phyloP scores from a whole-genome alignment of 352 stramenopile genomes.

The Thalassiosira mediterranea region DNA sequence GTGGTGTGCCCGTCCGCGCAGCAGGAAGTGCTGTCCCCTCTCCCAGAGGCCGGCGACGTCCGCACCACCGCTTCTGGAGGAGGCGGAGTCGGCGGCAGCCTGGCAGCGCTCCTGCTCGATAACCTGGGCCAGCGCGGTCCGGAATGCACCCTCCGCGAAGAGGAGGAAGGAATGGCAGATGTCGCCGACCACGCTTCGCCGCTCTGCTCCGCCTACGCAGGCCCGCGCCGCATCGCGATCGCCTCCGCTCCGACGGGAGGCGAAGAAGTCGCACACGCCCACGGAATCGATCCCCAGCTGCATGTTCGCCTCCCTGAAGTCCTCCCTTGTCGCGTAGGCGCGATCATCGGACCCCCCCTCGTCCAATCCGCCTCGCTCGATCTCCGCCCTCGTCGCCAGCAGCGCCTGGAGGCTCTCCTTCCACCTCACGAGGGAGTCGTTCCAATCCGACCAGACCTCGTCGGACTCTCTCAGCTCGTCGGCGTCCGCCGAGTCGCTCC shows the following conservation, averaged over 20 bases:
- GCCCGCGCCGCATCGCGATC: background rate
- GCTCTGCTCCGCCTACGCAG: too few species aligned
- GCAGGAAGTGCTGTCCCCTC: conserved; percentile 43
- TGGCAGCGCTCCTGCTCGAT: conserved; percentile 32
- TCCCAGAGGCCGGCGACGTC: conserved; percentile 29
- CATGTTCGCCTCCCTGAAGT: conserved; percentile 48
- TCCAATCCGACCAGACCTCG: conserved; percentile 4
- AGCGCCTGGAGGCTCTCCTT: background rate
- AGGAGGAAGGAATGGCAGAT: background rate
- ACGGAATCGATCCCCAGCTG: conserved; percentile 34
- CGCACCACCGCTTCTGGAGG: too few species aligned
- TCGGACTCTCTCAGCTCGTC: background rate
- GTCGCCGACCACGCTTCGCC: background rate
- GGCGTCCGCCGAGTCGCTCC: background rate
- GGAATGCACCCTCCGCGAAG: conserved; percentile 34
- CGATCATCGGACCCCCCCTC: too few species aligned
- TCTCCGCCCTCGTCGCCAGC: background rate
- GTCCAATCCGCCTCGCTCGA: background rate
- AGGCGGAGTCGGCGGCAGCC: conserved; percentile 1
- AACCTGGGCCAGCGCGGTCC: conserved; percentile 29
- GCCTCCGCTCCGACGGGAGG: background rate
- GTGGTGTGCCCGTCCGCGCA: conserved; percentile 41
- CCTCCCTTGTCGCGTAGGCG: conserved; percentile 30
- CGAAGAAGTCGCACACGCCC: conserved; percentile 35
- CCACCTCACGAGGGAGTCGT: conserved; percentile 2